Evolutionary conservation across 163 green algal genomes (phyloP).

Genomic region (Prototheca stagnorum): DNA sequence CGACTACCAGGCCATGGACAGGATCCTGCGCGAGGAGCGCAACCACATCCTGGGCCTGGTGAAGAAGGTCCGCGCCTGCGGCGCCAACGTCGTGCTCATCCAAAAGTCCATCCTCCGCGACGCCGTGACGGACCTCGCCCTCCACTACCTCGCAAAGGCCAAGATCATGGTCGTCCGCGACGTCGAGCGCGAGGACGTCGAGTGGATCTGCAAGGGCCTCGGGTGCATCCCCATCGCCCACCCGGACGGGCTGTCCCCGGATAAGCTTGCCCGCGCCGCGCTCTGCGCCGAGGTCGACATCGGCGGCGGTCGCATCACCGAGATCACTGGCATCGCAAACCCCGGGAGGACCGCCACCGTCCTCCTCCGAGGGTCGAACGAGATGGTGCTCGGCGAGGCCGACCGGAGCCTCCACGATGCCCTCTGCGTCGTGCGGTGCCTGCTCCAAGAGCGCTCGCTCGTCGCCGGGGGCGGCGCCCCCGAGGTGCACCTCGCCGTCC

Average conservation of each 20-base stretch:
- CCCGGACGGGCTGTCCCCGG: conserved; percentile 80
- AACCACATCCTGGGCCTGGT: conserved; percentile 67
- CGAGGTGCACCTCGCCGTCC: conserved; percentile 75
- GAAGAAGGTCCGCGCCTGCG: conserved; percentile 92
- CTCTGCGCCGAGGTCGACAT: conserved; percentile 76
- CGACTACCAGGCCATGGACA: conserved; percentile 92
- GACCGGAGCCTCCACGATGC: conserved; percentile 88
- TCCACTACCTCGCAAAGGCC: conserved; percentile 97
- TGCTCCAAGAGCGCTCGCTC: conserved; percentile 90
- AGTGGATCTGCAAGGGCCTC: conserved; percentile 89
- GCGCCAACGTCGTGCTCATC: conserved; percentile 96
- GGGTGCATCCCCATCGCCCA: conserved; percentile 88
- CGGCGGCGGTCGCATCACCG: conserved; percentile 58
- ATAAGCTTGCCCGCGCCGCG: conserved; percentile 80
- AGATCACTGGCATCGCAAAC: conserved; percentile 81
- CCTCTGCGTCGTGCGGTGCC: conserved; percentile 86
- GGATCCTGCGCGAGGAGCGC: conserved; percentile 92
- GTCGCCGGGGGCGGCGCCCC: conserved; percentile 79
- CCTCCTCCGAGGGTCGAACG: conserved; percentile 79
- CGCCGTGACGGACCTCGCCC: conserved; percentile 83
- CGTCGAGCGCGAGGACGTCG: conserved; percentile 93
- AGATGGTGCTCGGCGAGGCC: conserved; percentile 84
- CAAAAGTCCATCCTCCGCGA: conserved; percentile 97
- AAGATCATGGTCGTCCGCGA: conserved; percentile 97
- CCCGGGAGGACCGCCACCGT: conserved; percentile 77